Evolutionary conservation across 2,329 filamentous ascomycete species (phyloP).

Genomic region (Ascosphaera acerosa): DNA sequence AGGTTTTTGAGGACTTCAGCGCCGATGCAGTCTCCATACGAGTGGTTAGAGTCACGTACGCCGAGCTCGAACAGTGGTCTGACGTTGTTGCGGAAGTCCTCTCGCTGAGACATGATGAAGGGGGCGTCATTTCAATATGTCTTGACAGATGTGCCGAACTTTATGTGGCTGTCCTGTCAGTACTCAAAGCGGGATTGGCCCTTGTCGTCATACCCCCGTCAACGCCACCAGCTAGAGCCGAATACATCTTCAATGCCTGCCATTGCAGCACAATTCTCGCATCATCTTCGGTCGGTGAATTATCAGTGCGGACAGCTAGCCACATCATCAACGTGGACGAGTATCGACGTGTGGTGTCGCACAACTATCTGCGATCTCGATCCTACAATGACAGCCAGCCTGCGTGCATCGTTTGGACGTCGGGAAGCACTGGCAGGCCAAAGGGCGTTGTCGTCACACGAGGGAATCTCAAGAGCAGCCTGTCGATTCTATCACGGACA

Average conservation of each 20-base stretch:
- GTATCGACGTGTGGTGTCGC: background rate
- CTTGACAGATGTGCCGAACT: slow-evolving; percentile 53
- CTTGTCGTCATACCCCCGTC: slow-evolving; percentile 57
- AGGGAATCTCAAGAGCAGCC: slow-evolving; percentile 48
- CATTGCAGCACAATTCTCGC: slow-evolving; percentile 24
- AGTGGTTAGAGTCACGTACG: slow-evolving; percentile 32
- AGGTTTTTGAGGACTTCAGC: slow-evolving; percentile 31
- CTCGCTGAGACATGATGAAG: slow-evolving; percentile 21
- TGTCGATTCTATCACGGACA: slow-evolving; percentile 36
- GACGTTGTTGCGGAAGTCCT: slow-evolving; percentile 39
- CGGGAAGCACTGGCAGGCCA: slow-evolving; percentile 54
- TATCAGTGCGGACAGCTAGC: slow-evolving; percentile 6
- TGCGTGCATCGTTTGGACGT: slow-evolving; percentile 62
- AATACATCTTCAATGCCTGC: slow-evolving; percentile 37
- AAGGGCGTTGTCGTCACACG: slow-evolving; percentile 63
- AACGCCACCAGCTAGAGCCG: slow-evolving; percentile 36
- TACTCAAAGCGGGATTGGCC: slow-evolving; percentile 47
- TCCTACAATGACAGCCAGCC: slow-evolving; percentile 20
- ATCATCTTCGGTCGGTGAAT: background rate
- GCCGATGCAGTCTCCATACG: slow-evolving; percentile 10
- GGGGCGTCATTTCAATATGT: slow-evolving; percentile 42
- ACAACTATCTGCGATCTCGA: background rate
- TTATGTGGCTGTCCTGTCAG: slow-evolving; percentile 49
- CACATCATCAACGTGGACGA: slow-evolving; percentile 1
- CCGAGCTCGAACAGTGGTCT: slow-evolving; percentile 34